Evolutionary conservation across 139 green algal species (phyloP), one percentile per base, ranked within the genome.

Genomic region (Coelastrella sp.): DNA sequence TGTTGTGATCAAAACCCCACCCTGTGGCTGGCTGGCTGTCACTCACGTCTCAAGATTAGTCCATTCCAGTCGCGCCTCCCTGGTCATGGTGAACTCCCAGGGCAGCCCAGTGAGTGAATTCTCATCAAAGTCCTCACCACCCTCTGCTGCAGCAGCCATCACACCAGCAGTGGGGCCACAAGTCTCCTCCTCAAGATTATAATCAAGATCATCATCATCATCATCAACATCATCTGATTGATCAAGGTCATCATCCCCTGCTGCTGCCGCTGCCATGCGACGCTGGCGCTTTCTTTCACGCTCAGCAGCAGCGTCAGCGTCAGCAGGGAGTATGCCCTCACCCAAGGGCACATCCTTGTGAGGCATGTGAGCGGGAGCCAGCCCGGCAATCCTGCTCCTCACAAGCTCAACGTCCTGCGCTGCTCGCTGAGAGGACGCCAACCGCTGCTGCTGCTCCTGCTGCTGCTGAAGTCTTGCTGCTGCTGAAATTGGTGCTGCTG

Each of bases 71-170:
- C 73, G 65, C 1, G 92, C 93, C 17, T 95, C 90, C 1, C 89
- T 56, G 7, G 90, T 95, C 63, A 95, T 94, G 59, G 80, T 91
- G 80, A 95, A 93, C 90, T 94, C 93, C 93, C 84, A 89, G 7
- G 84, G 84, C 17, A 89, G 24, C 4, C 70, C 68, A 59, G 60
- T 58, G 49, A 89, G 15, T 9, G 17, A 70, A 15, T 82, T 27
- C 84, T 89, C 84, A n/a, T 82, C 58, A 60, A 89, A 58, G 4
- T 66, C 58, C 7, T 14, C 59, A 14, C 63, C 49, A n/a, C 58
- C 81, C 63, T 58, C 84, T 35, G 81, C 81, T 15, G 17, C 58
- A 75, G 59, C 81, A 74, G 81, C 81, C 22, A 9, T 63, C 56
- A 70, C 57, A 70, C 20, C 79, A 56, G 35, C 35, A 49, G 35